These are phyloP conservation scores for Leccinum incarnatum DNA, from an alignment of 768 basidiomycete species.

Conservation along the genomic window DNA sequence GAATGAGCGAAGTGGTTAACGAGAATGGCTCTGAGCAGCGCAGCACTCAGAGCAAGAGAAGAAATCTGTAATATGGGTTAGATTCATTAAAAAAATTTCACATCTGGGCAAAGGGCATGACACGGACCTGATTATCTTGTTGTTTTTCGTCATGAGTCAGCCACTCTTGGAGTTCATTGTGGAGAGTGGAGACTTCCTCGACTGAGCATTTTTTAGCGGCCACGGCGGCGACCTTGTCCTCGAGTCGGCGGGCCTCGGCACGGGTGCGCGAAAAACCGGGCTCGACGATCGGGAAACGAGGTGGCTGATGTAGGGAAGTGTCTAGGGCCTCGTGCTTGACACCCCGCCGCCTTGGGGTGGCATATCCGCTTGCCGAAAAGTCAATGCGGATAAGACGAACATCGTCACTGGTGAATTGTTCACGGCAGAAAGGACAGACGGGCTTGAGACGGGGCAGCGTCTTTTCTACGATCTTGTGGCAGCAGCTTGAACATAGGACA, in stretches of 20 bases:
- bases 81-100: neutral
- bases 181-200: slow-evolving; percentile 75
- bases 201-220: slow-evolving; percentile 86
- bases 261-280: slow-evolving; percentile 39
- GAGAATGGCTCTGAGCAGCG: slow-evolving; percentile 77
- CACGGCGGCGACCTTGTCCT: slow-evolving; percentile 75
- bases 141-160: slow-evolving; percentile 55
- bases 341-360: slow-evolving; percentile 59
- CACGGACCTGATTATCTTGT: slow-evolving; percentile 60
- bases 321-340: slow-evolving; percentile 47
- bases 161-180: slow-evolving; percentile 80
- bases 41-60: slow-evolving; percentile 72
- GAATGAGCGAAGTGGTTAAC: slow-evolving; percentile 81
- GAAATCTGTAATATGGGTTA: slow-evolving; percentile 47
- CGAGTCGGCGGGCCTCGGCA: slow-evolving; percentile 64
- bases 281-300: slow-evolving; percentile 47
- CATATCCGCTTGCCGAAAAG: slow-evolving; percentile 66
- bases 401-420: slow-evolving; percentile 61
- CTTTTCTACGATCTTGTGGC: slow-evolving; percentile 80
- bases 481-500: slow-evolving; percentile 74
- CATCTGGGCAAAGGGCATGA: slow-evolving; percentile 30
- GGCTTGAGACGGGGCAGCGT: slow-evolving; percentile 66
- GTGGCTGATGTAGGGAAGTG: slow-evolving; percentile 38
- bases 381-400: slow-evolving; percentile 80
- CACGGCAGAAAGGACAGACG: slow-evolving; percentile 83